phyloP scores from a whole-genome alignment of 257 asterid species.

The Solanum acaule region DNA sequence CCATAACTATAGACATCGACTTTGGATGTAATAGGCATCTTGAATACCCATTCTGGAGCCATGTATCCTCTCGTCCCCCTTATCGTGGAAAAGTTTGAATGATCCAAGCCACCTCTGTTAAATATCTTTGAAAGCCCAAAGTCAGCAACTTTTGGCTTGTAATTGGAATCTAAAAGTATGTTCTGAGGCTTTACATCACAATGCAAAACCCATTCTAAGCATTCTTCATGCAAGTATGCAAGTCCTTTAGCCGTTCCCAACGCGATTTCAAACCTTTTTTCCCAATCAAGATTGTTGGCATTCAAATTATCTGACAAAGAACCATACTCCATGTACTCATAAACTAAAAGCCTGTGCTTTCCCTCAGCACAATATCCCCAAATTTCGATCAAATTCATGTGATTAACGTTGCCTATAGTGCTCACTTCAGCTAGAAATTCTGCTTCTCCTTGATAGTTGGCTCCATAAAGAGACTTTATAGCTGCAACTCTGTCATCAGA shows the following conservation, averaged over 20 bases:
- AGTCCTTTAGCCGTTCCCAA: slow-evolving; percentile 32
- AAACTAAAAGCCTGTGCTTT: slow-evolving; percentile 24
- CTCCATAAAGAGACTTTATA: slow-evolving; percentile 12
- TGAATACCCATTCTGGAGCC: slow-evolving; percentile 44
- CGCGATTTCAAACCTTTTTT: slow-evolving; percentile 21
- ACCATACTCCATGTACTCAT: slow-evolving; percentile 25
- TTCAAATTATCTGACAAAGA: slow-evolving; percentile 15
- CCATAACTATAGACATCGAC: slow-evolving; percentile 43
- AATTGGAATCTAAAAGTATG: slow-evolving; percentile 22
- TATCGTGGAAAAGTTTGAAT: slow-evolving; percentile 10
- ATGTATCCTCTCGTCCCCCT: slow-evolving; percentile 42
- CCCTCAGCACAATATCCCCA: slow-evolving; percentile 30
- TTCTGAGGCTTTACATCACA: slow-evolving; percentile 48
- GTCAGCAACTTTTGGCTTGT: slow-evolving; percentile 31
- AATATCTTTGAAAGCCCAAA: slow-evolving; percentile 29
- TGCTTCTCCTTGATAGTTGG: slow-evolving; percentile 22
- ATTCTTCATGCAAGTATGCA: slow-evolving; percentile 41
- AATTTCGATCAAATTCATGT: slow-evolving; percentile 18
- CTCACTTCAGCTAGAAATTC: slow-evolving; percentile 18
- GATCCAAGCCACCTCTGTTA: background rate
- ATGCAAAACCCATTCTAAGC: slow-evolving; percentile 36
- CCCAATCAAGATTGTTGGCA: slow-evolving; percentile 23
- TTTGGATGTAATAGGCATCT: slow-evolving; percentile 31
- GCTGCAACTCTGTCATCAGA: slow-evolving; percentile 25
- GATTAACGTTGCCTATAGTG: slow-evolving; percentile 21